Conservation (phyloP, 108 stramenopile species). For the Mediolabrus comicus region DNA sequence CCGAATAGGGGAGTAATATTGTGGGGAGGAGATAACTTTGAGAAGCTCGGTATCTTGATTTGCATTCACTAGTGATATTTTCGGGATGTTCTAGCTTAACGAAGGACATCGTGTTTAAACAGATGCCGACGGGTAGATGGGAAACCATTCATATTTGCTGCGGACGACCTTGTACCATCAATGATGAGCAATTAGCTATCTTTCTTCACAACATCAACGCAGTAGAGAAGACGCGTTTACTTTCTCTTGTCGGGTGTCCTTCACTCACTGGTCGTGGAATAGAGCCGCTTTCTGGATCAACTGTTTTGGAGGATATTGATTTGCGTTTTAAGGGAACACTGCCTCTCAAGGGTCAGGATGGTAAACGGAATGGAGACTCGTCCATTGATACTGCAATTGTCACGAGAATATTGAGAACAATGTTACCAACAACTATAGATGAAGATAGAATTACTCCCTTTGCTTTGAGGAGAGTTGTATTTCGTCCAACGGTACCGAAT, state of each 20-base stretch:
- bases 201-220: slow-evolving; percentile 29
- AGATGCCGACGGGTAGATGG: slow-evolving; percentile 4
- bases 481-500: not conserved
- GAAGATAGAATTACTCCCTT: not conserved
- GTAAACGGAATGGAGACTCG: not conserved
- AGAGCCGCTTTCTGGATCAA: slow-evolving; percentile 15
- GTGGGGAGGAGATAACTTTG: too few relatives aligned
- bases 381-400: not conserved
- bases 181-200: slow-evolving; percentile 8
- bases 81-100: not conserved
- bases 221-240: slow-evolving; percentile 1
- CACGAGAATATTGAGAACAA: not conserved
- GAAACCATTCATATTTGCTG: not conserved
- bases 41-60: slow-evolving; percentile 21
- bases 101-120: not conserved
- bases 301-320: slow-evolving; percentile 28
- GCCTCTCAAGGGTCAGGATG: not conserved
- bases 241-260: slow-evolving; percentile 23
- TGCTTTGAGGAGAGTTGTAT: not conserved
- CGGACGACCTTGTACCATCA: not conserved
- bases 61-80: slow-evolving; percentile 20
- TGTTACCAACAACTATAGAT: not conserved
- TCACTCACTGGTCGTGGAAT: slow-evolving; percentile 9
- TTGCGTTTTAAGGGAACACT: slow-evolving; percentile 11
- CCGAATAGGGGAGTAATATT: too few relatives aligned